Evolutionary conservation across 768 basidiomycete species (phyloP), one percentile per base, ranked within the genome.

Genomic region (Rhodotorula diobovata): DNA sequence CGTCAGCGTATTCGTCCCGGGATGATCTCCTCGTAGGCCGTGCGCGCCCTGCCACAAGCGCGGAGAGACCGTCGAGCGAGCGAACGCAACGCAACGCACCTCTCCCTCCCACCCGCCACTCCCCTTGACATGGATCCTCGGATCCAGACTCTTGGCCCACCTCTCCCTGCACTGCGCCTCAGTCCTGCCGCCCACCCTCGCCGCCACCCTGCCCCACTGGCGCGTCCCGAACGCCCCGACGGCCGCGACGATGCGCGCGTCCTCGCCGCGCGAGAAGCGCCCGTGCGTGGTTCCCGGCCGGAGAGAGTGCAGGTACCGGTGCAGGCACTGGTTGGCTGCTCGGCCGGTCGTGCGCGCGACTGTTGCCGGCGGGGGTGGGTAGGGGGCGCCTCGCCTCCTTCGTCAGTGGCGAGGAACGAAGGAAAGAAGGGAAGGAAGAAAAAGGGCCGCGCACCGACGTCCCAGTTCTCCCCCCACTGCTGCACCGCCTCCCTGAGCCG

Each of bases 111-210:
- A 76, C 12, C n/a, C 45, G n/a, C 63, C 56, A 37, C 59, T 55
- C 8, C 32, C 56, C 34, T 25, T 5, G 16, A 71, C 14, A 5
- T 6, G 2, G 21, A 48, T 25, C 35, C 28, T 50, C 11, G 75
- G 75, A 35, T 73, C 65, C 7, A 73, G 11, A 0, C 45, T 25
- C 58, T 76, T 73, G 35, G 34, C 46, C 75, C 75, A 76, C 43
- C 75, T 46, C 63, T 76, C 75, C 18, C 75, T 25, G 39, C 75
- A 76, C 64, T 76, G 75, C 23, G 60, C 59, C 30, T 76, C 75
- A 2, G 72, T 73, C 50, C 72, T 28, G 1, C 72, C 75, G 15
- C 4, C 28, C 0, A 73, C 70, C 11, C 72, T 9, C 57, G 6
- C 14, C 25, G 53, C 59, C 28, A 76, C 59, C 1, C 23, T 20